Evolutionary conservation across 768 basidiomycete genomes (phyloP).

Genomic region (Rhizopogon vesiculosus): DNA sequence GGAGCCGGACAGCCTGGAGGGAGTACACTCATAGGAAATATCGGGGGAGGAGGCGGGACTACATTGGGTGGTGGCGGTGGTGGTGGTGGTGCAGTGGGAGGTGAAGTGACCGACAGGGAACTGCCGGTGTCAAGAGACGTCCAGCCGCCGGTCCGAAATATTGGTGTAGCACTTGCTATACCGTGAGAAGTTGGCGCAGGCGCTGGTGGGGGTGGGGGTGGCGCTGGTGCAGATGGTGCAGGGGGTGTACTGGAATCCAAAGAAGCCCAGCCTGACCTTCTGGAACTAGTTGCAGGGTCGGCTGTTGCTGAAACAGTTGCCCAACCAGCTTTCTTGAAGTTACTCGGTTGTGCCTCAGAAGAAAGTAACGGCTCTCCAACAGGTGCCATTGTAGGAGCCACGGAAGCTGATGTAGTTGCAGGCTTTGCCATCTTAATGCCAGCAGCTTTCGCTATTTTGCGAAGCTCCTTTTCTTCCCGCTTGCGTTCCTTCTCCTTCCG

Average conservation of each 20-base stretch:
- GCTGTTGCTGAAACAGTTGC: slow-evolving; percentile 26
- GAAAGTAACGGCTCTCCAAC: slow-evolving; percentile 13
- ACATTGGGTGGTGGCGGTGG: slow-evolving; percentile 15
- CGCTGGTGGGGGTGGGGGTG: slow-evolving; percentile 8
- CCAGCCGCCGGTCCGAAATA: slow-evolving; percentile 63
- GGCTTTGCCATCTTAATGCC: slow-evolving; percentile 63
- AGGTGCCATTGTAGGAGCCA: slow-evolving; percentile 14
- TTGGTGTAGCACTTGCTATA: slow-evolving; percentile 28
- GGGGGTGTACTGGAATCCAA: slow-evolving; percentile 18
- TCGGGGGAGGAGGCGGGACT: slow-evolving; percentile 12
- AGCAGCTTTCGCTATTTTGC: slow-evolving; percentile 78
- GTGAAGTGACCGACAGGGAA: slow-evolving; percentile 21
- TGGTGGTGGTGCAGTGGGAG: slow-evolving; percentile 8
- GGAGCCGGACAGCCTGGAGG: slow-evolving; percentile 5
- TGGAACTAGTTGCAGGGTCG: slow-evolving; percentile 9
- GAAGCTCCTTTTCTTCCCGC: slow-evolving; percentile 79
- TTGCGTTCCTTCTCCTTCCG: slow-evolving; percentile 84
- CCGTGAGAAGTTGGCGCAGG: slow-evolving; percentile 4
- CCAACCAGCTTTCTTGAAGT: slow-evolving; percentile 48
- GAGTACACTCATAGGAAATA: slow-evolving; percentile 13
- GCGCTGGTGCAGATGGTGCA: slow-evolving; percentile 14
- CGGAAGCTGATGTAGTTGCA: slow-evolving; percentile 12
- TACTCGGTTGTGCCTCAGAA: slow-evolving; percentile 17
- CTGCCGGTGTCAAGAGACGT: slow-evolving; percentile 55
- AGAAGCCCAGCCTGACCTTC: slow-evolving; percentile 12